These are phyloP conservation scores for Macrolepiota dolichaula DNA, from an alignment of 768 basidiomycete genomes.

Conservation along the genomic window DNA sequence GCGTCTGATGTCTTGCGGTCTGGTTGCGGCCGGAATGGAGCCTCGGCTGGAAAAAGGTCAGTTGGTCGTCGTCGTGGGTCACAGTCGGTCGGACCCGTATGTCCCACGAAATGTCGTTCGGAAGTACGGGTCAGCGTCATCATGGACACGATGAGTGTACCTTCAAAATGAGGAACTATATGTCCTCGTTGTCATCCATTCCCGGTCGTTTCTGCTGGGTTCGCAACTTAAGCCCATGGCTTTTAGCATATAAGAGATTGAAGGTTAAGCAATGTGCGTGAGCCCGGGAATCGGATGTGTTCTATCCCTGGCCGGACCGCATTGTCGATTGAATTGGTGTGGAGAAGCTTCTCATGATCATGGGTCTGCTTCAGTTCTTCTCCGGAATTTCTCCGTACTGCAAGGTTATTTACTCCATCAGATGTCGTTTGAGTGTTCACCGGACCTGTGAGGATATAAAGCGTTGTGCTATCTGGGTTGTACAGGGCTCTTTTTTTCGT, in stretches of 20 bases:
- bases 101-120: neutral
- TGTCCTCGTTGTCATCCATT: neutral
- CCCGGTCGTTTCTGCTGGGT: neutral
- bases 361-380: neutral
- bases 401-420: constrained; percentile 7
- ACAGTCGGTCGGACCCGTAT: neutral
- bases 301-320: constrained; percentile 4
- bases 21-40: neutral
- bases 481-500: neutral
- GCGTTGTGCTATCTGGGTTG: neutral
- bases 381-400: constrained; percentile 7
- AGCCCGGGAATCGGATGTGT: no score
- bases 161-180: neutral
- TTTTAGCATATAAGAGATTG: neutral
- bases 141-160: neutral
- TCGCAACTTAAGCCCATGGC: no score
- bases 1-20: no score
- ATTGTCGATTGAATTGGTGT: neutral
- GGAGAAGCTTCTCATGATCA: constrained; percentile 6
- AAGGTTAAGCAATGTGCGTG: neutral
- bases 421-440: neutral
- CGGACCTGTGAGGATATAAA: constrained; percentile 3
- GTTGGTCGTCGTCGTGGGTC: neutral
- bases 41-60: constrained; percentile 4
- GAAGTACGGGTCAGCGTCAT: neutral